Conservation (phyloP, 768 basidiomycete species). For the Leccinum rimulosum region DNA sequence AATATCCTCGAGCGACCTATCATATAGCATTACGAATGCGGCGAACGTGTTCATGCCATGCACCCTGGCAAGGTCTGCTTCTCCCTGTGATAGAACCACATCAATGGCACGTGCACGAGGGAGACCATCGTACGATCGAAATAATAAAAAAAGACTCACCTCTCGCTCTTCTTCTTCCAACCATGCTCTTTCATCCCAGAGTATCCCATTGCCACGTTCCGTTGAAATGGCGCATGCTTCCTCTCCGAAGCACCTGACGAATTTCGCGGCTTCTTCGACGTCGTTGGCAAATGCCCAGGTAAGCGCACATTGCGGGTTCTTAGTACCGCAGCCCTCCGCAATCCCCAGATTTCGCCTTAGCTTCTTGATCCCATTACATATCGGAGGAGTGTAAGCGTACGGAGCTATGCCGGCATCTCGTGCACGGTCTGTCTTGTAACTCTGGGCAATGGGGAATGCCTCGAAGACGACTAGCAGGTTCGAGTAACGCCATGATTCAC, state of each 20-base stretch:
- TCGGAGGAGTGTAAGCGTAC: conserved; percentile 61
- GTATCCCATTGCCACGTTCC: conserved; percentile 33
- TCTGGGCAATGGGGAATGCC: conserved; percentile 53
- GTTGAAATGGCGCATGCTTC: conserved; percentile 45
- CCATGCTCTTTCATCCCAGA: conserved; percentile 68
- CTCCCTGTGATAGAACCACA: conserved; percentile 44
- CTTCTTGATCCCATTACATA: conserved; percentile 67
- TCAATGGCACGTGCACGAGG: conserved; percentile 13
- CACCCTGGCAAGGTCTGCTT: conserved; percentile 52
- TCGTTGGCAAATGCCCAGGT: conserved; percentile 62
- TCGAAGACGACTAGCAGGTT: conserved; percentile 62
- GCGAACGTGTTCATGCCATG: conserved; percentile 71
- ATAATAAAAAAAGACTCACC: conserved; percentile 30
- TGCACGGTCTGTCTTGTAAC: conserved; percentile 22
- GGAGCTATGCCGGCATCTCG: conserved; percentile 9
- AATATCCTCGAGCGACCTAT: conserved; percentile 52
- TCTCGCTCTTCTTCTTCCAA: conserved; percentile 55
- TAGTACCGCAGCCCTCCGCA: conserved; percentile 55
- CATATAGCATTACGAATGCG: conserved; percentile 60
- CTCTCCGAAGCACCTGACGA: conserved; percentile 58
- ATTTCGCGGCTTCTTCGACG: conserved; percentile 54
- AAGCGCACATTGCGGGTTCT: conserved; percentile 42
- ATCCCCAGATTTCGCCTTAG: conserved; percentile 62
- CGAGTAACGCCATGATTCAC: conserved; percentile 62
- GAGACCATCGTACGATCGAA: conserved; percentile 9